phyloP scores from a whole-genome alignment of 163 green algal genomes.

The Picocystis sp. region DNA sequence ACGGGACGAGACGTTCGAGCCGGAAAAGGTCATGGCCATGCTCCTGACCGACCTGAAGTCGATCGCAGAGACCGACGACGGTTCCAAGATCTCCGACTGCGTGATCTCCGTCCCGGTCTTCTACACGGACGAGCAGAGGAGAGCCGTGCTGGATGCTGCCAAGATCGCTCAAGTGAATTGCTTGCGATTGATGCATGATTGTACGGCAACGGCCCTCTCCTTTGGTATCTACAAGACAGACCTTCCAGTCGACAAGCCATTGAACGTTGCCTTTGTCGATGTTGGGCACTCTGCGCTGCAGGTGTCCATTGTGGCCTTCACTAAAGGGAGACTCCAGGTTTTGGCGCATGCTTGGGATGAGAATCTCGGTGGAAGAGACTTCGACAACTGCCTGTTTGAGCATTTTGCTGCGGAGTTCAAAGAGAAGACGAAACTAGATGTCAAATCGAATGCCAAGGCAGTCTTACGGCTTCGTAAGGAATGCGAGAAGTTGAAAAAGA shows the following conservation, averaged over 20 bases:
- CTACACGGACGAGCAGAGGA: conserved; percentile 67
- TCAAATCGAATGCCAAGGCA: conserved; percentile 58
- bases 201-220: conserved; percentile 77
- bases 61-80: conserved; percentile 63
- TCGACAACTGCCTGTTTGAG: conserved; percentile 83
- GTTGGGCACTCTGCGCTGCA: conserved; percentile 70
- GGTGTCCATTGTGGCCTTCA: conserved; percentile 81
- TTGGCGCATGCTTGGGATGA: conserved; percentile 73
- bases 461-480: conserved; percentile 63
- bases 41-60: conserved; percentile 73
- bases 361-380: conserved; percentile 75
- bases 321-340: conserved; percentile 80
- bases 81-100: conserved; percentile 64
- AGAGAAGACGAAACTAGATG: conserved; percentile 70
- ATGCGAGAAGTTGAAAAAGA: conserved; percentile 82
- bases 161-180: conserved; percentile 75
- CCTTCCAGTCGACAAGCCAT: conserved; percentile 62
- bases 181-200: conserved; percentile 90
- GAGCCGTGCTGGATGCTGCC: conserved; percentile 60
- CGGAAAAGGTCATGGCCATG: conserved; percentile 79
- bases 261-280: conserved; percentile 90
- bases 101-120: conserved; percentile 78
- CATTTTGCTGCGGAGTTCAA: conserved; percentile 69
- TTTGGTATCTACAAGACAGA: conserved; percentile 99
- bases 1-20: conserved; percentile 54